Evolutionary conservation across 2,329 filamentous ascomycete species (phyloP), one percentile per base, ranked within the genome.

Genomic region (Epichloe gansuensis): DNA sequence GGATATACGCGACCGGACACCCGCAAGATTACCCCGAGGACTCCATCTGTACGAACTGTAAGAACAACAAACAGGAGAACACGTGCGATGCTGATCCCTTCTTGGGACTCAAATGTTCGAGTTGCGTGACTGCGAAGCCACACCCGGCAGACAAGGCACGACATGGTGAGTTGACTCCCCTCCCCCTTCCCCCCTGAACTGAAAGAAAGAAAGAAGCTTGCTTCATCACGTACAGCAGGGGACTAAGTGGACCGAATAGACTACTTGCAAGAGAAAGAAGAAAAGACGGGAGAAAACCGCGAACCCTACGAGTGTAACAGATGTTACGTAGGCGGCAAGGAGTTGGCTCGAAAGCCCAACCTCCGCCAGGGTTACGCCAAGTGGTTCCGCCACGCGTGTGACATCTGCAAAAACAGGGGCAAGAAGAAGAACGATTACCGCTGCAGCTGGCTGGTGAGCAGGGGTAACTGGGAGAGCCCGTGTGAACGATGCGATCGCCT

Each of bases 381-480:
- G 11, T 64, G 61, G 61, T 59, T 59, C 35, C 60, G 61, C 1
- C 58, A 54, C 39, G 52, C 53, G 4, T 64, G 62, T 45, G 60
- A 61, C 4, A 51, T 53, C 9, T 64, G 62, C 50, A 48, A 45
- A 1, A 56, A 54, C 27, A 50, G 51, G n/a, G 49, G 40, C 15
- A 34, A 46, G 38, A 56, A 47, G n/a, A 54, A 43, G 11, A 44
- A 12, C 9, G 38, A 44, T 1, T 7, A 6, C 5, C 51, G 44
- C 8, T 64, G 62, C 56, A 57, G 51, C 48, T 63, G 60, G 60
- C 51, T 63, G 9, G 7, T 9, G 8, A 54, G 56, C n/a, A 54
- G 59, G 5, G 47, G 25, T 1, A 51, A 55, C 31, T 61, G 60
- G 61, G 49, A 55, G 34, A 5, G 40, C 31, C 51, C 59, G 0